These are phyloP conservation scores for Golubevia sp. DNA, from an alignment of 1,284 basidiomycete genomes.

Conservation along the genomic window DNA sequence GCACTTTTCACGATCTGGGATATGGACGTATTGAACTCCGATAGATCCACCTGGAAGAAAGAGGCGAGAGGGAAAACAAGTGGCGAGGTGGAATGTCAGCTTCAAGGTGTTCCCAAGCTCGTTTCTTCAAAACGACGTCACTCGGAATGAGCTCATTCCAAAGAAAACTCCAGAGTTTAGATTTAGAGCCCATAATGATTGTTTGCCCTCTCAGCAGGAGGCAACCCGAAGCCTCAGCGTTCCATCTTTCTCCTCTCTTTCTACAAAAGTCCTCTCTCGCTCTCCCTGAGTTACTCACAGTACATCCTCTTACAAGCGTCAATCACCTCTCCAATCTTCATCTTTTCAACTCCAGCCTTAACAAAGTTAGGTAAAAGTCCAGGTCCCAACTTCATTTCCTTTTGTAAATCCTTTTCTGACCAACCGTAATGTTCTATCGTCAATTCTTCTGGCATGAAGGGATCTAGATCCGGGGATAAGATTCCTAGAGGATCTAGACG, in stretches of 20 bases:
- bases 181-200: too few species aligned
- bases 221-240: too few species aligned
- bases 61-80: neutral
- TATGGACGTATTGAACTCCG: slow-evolving; percentile 97
- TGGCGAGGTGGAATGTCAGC: slow-evolving; percentile 4
- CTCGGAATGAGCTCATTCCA: too few species aligned
- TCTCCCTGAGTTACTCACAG: slow-evolving; percentile 68
- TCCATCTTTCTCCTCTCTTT: neutral
- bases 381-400: slow-evolving; percentile 90
- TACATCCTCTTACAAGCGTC: slow-evolving; percentile 90
- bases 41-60: slow-evolving; percentile 76
- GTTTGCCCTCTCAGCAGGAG: too few species aligned
- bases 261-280: too few species aligned
- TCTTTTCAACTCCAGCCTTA: slow-evolving; percentile 80
- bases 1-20: slow-evolving; percentile 96
- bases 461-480: slow-evolving; percentile 77
- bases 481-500: slow-evolving; percentile 95
- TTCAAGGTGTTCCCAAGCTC: too few species aligned
- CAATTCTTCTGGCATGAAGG: slow-evolving; percentile 46
- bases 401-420: slow-evolving; percentile 88
- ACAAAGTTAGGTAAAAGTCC: slow-evolving; percentile 92
- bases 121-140: too few species aligned
- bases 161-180: too few species aligned
- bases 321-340: slow-evolving; percentile 91
- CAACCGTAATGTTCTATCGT: slow-evolving; percentile 75